Conservation (phyloP, 169 alveolate species). For the Cryptosporidium felis region DNA sequence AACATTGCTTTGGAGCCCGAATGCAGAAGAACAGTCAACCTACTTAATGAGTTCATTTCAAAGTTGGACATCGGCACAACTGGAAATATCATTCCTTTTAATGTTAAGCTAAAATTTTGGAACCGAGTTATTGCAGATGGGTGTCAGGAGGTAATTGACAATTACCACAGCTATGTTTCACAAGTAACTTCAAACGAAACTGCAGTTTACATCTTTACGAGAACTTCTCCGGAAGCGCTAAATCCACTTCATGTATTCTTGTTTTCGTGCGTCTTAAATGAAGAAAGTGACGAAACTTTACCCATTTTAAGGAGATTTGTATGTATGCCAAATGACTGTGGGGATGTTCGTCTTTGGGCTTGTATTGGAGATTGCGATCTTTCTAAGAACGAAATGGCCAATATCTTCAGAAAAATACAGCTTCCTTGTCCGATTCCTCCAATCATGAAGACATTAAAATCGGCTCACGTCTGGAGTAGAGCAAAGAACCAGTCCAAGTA, state of each 20-base stretch:
- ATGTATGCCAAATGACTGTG: conserved; percentile 9
- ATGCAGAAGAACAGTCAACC: conserved; percentile 13
- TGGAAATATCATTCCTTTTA: conserved; percentile 37
- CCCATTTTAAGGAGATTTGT: conserved; percentile 40
- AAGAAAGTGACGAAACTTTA: background rate
- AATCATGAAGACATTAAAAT: conserved; percentile 29
- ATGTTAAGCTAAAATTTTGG: conserved; percentile 36
- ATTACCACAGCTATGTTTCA: conserved; percentile 25
- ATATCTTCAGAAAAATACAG: conserved; percentile 1
- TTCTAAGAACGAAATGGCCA: conserved; percentile 39
- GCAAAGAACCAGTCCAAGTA: background rate
- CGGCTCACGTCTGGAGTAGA: conserved; percentile 4
- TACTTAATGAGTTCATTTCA: conserved; percentile 29
- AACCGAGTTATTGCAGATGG: conserved; percentile 14
- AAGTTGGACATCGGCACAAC: conserved; percentile 44
- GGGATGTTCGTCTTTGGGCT: conserved; percentile 43
- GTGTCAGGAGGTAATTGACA: conserved; percentile 30
- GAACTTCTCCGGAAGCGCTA: conserved; percentile 18
- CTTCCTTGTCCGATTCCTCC: conserved; percentile 66
- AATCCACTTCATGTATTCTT: conserved; percentile 31
- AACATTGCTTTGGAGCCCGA: conserved; percentile 31
- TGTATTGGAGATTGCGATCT: conserved; percentile 60
- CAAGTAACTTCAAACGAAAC: conserved; percentile 48
- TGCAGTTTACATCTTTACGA: conserved; percentile 57
- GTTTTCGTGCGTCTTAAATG: conserved; percentile 47